Base-by-base conservation (phyloP, 805 yeast genomes). In the Sungouiella thailandica region DNA sequence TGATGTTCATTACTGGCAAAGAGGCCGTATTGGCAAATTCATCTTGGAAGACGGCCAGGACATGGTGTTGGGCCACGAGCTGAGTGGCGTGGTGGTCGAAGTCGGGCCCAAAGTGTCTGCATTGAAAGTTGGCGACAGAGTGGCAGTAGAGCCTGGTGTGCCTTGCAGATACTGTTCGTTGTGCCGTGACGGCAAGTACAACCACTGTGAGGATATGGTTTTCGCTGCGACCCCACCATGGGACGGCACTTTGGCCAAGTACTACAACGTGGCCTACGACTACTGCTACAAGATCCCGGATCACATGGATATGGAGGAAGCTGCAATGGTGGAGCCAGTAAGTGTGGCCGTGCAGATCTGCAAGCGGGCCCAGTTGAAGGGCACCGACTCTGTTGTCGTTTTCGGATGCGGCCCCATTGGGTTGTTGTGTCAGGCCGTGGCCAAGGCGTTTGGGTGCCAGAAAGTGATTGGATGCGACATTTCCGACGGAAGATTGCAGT, bases 401-500 rank as follows among this genome's bases (percentile, higher is more conserved):
- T 62, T 70, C 26, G 81, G 81, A 33, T 78, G 78, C 12, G 80
- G 80, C 15, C 80, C 80, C n/a, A 75, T 75, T 43, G 80, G 80
- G 11, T 53, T 74, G 20, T 63, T 70, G 25, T 53, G 74, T 17
- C 62, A 76, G 31, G 41, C 66, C 4, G 50, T 72, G 29, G 76
- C 77, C 8, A 59, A 65, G 22, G 78, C 77, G 10, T 61, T 70
- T 2, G 80, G 80, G 16, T 76, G 76, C 4, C 59, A 69, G 20
- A 79, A 79, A 19, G 41, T 75, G 12, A 68, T 64, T 13, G 70
- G 74, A 43, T 69, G 77, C 4, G 80, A 74, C 49, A 50, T 74
- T 26, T 57, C 65, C 32, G 55, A 53, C 15, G 57, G 58, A 29
- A 62, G 79, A 36, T 56, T 75, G 31, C 61, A 57, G 23, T 65